phyloP scores from a whole-genome alignment of 139 green algal species.

The Closterium sp. region DNA sequence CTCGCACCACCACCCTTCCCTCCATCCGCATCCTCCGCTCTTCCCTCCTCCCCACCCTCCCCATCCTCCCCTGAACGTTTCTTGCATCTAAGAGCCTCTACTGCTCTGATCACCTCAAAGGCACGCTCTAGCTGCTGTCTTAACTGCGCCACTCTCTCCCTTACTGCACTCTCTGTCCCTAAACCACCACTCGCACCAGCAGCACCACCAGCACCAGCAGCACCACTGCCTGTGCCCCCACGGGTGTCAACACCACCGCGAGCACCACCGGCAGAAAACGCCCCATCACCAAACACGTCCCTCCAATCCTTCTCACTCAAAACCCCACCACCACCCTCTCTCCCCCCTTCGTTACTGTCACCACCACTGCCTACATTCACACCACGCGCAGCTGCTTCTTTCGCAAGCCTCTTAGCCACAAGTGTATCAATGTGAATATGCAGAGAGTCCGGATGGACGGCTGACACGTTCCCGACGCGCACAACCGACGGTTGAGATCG shows the following conservation, averaged over 20 bases:
- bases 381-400: neutral
- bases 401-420: slow-evolving; percentile 8
- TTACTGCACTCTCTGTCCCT: neutral
- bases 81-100: slow-evolving; percentile 8
- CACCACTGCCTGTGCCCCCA: too few relatives aligned
- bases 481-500: slow-evolving; percentile 28
- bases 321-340: neutral
- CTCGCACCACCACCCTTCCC: neutral
- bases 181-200: neutral
- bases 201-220: too few relatives aligned
- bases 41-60: neutral
- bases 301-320: neutral
- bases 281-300: neutral
- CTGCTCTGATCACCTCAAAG: slow-evolving; percentile 21
- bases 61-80: slow-evolving; percentile 19
- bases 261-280: neutral
- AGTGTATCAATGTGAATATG: slow-evolving; percentile 39
- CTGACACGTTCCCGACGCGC: slow-evolving; percentile 29
- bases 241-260: neutral
- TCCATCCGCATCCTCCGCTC: slow-evolving; percentile 10
- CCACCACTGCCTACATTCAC: neutral
- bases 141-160: neutral
- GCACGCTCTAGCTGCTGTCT: slow-evolving; percentile 12
- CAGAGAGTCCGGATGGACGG: slow-evolving; percentile 41
- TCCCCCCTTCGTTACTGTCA: slow-evolving; percentile 1